These are phyloP conservation scores for Schizothecium vesticola DNA, from an alignment of 495 filamentous ascomycete genomes.

Conservation along the genomic window DNA sequence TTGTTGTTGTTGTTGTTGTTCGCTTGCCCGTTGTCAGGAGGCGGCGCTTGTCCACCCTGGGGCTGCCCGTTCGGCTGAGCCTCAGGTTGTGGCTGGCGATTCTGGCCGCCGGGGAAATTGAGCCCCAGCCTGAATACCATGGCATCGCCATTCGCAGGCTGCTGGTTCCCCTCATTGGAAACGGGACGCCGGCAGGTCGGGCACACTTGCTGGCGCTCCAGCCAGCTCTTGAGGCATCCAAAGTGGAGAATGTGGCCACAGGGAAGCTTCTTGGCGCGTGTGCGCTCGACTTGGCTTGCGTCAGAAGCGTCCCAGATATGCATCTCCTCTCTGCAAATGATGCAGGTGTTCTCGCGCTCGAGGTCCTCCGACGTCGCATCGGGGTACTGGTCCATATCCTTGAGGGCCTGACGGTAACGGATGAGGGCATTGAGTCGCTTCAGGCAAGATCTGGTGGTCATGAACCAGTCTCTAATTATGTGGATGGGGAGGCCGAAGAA, in stretches of 20 bases:
- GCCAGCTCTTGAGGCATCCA: conserved; percentile 89
- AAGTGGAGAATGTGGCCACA: conserved; percentile 96
- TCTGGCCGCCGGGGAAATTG: conserved; percentile 27
- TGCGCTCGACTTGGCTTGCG: conserved; percentile 62
- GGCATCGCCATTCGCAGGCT: conserved; percentile 23
- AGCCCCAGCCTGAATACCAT: conserved; percentile 28
- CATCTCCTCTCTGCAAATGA: conserved; percentile 98
- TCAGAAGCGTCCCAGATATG: conserved; percentile 56
- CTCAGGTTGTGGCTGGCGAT: conserved; percentile 24
- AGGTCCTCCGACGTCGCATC: conserved; percentile 89
- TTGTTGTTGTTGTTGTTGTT: conserved; percentile 26
- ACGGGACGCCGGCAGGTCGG: conserved; percentile 90
- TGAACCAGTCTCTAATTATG: conserved; percentile 89
- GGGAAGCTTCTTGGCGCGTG: conserved; percentile 88
- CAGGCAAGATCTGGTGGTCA: conserved; percentile 86
- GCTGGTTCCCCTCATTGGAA: conserved; percentile 34
- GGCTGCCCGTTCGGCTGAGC: conserved; percentile 26
- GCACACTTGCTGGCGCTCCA: conserved; percentile 97
- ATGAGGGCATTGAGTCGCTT: conserved; percentile 83
- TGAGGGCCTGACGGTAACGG: conserved; percentile 79
- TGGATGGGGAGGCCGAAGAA: conserved; percentile 96
- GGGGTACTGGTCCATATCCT: conserved; percentile 86
- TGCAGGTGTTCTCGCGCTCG: conserved; percentile 81
- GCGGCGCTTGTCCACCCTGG: conserved; percentile 40
- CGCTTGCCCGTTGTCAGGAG: conserved; percentile 23